phyloP scores from a whole-genome alignment of 148 eudicot species.

The Cornus controversa region DNA sequence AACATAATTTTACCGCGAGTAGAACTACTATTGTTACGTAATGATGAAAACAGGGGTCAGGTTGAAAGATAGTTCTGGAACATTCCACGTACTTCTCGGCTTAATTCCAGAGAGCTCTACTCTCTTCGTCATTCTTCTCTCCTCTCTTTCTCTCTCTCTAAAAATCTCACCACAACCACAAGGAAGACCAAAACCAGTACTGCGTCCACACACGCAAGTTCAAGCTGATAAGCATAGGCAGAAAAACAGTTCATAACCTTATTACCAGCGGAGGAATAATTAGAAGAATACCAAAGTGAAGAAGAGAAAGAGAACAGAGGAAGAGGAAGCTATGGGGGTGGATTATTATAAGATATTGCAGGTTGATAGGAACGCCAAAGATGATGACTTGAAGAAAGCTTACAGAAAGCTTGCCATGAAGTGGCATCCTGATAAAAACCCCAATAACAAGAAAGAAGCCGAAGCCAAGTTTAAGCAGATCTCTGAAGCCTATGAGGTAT shows the following conservation, averaged over 20 bases:
- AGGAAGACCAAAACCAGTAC: not conserved
- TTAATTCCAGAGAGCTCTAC: slow-evolving; percentile 23
- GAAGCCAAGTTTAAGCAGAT: slow-evolving; percentile 73
- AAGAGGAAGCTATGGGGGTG: slow-evolving; percentile 39
- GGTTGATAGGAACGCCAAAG: slow-evolving; percentile 51
- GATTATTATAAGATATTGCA: slow-evolving; percentile 58
- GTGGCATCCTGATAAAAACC: slow-evolving; percentile 67
- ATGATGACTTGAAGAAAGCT: slow-evolving; percentile 71
- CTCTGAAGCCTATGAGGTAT: slow-evolving; percentile 68
- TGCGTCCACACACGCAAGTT: not conserved
- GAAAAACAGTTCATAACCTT: too few species aligned
- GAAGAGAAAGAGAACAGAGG: slow-evolving; percentile 24
- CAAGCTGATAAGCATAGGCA: too few species aligned
- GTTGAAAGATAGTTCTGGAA: slow-evolving; percentile 12
- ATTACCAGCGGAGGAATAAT: too few species aligned
- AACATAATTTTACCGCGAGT: too few species aligned
- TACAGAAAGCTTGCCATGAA: slow-evolving; percentile 63
- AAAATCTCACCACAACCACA: not conserved
- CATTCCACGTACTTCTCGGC: slow-evolving; percentile 23
- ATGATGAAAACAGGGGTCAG: too few species aligned
- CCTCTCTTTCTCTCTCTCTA: not conserved
- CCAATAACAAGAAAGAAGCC: slow-evolving; percentile 52
- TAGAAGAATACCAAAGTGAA: slow-evolving; percentile 17
- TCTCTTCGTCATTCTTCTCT: not conserved
- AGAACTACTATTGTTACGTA: too few species aligned